phyloP scores from a whole-genome alignment of 139 green algal species.

The Limnomonas spitsbergensis region DNA sequence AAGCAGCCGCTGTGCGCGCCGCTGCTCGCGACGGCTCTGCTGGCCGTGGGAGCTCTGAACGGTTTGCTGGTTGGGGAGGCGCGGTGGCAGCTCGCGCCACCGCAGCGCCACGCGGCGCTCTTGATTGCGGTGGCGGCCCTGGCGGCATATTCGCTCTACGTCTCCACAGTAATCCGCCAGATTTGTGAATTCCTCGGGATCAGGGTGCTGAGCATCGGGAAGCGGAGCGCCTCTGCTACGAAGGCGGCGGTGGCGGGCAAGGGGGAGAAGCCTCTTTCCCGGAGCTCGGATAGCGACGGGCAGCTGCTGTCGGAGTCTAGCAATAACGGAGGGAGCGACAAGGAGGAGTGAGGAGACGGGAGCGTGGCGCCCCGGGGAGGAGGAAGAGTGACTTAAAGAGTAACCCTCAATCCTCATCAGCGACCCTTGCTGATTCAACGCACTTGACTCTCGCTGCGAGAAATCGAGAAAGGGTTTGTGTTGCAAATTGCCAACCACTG shows the following conservation, averaged over 20 bases:
- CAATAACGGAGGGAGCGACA: neutral
- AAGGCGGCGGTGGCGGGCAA: neutral
- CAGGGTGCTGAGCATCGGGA: constrained; percentile 58
- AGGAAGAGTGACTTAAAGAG: too few species aligned
- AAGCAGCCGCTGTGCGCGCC: constrained; percentile 75
- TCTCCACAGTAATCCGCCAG: constrained; percentile 56
- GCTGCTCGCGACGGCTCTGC: constrained; percentile 38
- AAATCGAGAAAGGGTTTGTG: too few species aligned
- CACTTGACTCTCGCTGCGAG: too few species aligned
- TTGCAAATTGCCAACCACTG: too few species aligned
- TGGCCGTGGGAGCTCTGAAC: constrained; percentile 36
- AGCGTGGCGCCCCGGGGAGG: too few species aligned
- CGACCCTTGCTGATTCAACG: too few species aligned
- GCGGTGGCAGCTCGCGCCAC: neutral
- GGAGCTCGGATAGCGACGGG: neutral
- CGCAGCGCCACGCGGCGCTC: constrained; percentile 15
- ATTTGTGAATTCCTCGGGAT: constrained; percentile 77
- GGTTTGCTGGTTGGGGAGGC: constrained; percentile 11
- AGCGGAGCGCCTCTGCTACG: neutral
- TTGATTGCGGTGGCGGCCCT: constrained; percentile 34
- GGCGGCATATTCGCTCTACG: constrained; percentile 62
- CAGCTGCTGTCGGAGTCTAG: neutral
- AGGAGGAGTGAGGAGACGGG: neutral
- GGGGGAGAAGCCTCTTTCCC: neutral
- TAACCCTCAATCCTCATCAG: too few species aligned